Evolutionary conservation across 2,329 filamentous ascomycete genomes (phyloP).

Genomic region (Pseudopyrenochaeta lycopersici): DNA sequence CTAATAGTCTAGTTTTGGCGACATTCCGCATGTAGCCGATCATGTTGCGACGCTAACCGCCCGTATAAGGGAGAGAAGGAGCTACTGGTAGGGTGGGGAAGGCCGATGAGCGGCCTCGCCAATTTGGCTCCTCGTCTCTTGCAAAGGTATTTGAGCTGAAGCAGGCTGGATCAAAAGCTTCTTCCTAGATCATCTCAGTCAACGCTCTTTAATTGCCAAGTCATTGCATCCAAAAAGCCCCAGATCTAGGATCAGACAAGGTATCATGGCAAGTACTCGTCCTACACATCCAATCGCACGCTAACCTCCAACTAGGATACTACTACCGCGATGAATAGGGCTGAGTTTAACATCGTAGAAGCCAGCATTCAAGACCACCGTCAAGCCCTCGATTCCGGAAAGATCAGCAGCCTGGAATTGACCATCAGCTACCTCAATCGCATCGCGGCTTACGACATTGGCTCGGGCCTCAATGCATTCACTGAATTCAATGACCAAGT

Average conservation of each 20-base stretch:
- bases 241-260: neutral
- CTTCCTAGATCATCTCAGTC: neutral
- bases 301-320: neutral
- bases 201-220: too few relatives aligned
- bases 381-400: slow-evolving; percentile 52
- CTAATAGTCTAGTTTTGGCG: too few relatives aligned
- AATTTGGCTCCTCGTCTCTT: neutral
- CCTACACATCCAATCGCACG: too few relatives aligned
- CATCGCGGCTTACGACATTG: slow-evolving; percentile 58
- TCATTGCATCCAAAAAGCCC: too few relatives aligned
- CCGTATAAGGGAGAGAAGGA: slow-evolving; percentile 26
- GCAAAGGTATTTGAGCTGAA: too few relatives aligned
- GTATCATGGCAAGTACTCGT: slow-evolving; percentile 2
- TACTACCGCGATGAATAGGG: neutral
- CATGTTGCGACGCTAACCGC: slow-evolving; percentile 15
- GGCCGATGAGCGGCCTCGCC: slow-evolving; percentile 1
- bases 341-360: slow-evolving; percentile 53
- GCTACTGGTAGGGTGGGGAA: slow-evolving; percentile 20
- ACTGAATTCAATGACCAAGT: slow-evolving; percentile 58
- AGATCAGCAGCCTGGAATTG: slow-evolving; percentile 57
- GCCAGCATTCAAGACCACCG: slow-evolving; percentile 57
- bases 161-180: too few relatives aligned
- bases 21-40: too few relatives aligned
- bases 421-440: slow-evolving; percentile 58
- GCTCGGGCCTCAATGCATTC: slow-evolving; percentile 58